Percentiles rank a stretch among this genome's conserved stretches.
Evolutionary conservation across 2,329 filamentous ascomycete genomes (phyloP).

Genomic region (Aciculosporium take): DNA sequence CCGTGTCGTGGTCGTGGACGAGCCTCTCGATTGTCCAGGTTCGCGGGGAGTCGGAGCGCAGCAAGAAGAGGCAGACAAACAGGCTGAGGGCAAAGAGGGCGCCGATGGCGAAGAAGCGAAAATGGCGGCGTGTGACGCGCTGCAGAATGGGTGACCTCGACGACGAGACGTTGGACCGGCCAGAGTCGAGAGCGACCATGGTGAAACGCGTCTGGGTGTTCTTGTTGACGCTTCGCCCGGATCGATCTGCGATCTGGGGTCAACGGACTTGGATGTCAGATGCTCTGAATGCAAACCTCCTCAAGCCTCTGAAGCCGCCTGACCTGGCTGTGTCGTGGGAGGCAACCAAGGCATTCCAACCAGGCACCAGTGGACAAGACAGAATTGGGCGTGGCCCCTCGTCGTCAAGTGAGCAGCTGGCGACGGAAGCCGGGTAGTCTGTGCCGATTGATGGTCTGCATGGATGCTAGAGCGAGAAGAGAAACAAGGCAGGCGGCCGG

Average conservation of each 20-base stretch:
- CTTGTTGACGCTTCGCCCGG: not conserved
- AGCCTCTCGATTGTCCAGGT: slow-evolving; percentile 5
- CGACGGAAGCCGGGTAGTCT: too few relatives aligned
- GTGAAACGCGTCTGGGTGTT: too few relatives aligned
- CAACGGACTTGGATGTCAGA: too few relatives aligned
- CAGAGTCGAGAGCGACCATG: not conserved
- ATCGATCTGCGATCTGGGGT: not conserved
- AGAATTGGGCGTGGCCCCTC: too few relatives aligned
- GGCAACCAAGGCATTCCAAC: not conserved
- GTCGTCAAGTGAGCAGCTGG: too few relatives aligned
- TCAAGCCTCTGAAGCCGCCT: not conserved
- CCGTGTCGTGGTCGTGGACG: slow-evolving; percentile 5
- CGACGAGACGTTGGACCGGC: not conserved
- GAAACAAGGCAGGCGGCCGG: too few relatives aligned
- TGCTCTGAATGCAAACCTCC: too few relatives aligned
- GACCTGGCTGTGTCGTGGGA: not conserved
- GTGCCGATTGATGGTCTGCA: too few relatives aligned
- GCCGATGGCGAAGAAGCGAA: not conserved
- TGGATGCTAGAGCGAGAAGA: too few relatives aligned
- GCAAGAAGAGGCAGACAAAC: not conserved
- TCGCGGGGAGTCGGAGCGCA: not conserved
- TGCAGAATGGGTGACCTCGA: not conserved
- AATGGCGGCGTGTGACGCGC: slow-evolving; percentile 2
- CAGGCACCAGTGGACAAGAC: too few relatives aligned
- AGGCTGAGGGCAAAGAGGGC: not conserved